A percentile compares a stretch with the other conserved stretches of the same genome.
phyloP scores from a whole-genome alignment of 176 grass and related monocot genomes.

The Themeda triandra region DNA sequence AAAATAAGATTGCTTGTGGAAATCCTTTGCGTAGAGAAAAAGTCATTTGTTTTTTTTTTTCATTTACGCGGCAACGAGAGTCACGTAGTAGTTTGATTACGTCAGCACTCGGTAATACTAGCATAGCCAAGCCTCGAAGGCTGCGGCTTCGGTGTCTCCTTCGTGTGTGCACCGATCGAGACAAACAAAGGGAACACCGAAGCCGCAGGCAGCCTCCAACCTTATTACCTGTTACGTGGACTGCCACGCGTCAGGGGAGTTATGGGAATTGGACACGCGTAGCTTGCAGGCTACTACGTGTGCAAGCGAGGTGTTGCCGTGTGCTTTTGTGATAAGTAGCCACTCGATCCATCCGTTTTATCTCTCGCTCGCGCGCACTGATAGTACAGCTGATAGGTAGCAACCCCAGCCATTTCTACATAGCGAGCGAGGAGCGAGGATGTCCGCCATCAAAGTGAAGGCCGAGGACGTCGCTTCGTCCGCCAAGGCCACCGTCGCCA shows the following conservation, averaged over 20 bases:
- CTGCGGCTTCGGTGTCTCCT: too few species aligned
- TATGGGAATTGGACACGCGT: neutral
- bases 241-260: neutral
- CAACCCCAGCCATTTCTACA: too few species aligned
- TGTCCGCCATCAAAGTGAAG: conserved; percentile 49
- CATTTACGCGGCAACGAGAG: too few species aligned
- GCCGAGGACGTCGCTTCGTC: conserved; percentile 45
- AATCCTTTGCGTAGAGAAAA: too few species aligned
- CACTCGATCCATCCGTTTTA: neutral
- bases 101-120: too few species aligned
- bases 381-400: neutral
- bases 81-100: too few species aligned
- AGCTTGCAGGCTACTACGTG: neutral
- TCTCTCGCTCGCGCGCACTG: neutral
- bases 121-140: too few species aligned
- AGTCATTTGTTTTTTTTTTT: too few species aligned
- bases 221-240: neutral
- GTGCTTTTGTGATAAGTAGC: neutral
- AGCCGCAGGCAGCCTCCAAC: too few species aligned
- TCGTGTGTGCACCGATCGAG: too few species aligned
- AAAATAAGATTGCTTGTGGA: too few species aligned
- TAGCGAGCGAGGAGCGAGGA: neutral
- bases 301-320: neutral
- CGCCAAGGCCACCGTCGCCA: conserved; percentile 59
- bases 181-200: too few species aligned